Base-by-base conservation (phyloP, 2,329 filamentous ascomycete species). In the Huntiella bhutanensis region DNA sequence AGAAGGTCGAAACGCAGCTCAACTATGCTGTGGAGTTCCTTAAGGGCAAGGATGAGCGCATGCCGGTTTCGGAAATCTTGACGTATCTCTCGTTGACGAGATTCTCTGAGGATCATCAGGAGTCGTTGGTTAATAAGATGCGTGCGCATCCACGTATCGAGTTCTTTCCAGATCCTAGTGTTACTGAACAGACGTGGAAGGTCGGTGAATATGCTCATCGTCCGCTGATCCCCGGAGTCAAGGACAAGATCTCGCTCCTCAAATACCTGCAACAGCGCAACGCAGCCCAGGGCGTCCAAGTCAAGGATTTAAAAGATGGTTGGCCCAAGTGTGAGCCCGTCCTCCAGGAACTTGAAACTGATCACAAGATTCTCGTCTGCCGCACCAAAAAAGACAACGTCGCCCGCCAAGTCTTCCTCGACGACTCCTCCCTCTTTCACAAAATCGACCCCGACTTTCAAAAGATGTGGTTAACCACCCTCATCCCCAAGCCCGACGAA, bases 261-360 rank as follows among this genome's bases (percentile, higher is more conserved):
- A 74, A 73, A 47, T 81, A 84, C 58, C 73, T 98, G 32, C 86
- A 94, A 62, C 70, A 71, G 46, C 86, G 87, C 62, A 76, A 75
- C 45, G 86, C 86, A 49, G 82, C 84, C 1, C 77, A 80, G 53
- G 85, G 84, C 10, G 74, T 96, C 46, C 71, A 71, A 34, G 84
- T 96, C 52, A 86, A 85, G 60, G 86, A 95, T 55, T 72, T 98
- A 51, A 93, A 94, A 63, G 91, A 98, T 59, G 91, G 91, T 52
- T 98, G 91, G 91, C 77, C 80, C 17, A 79, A 80, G 55, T 92
- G 85, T 56, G 77, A 87, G 51, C 73, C 80, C 15, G 73, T 81
- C 7, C 81, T 98, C 58, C 73, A 81, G 52, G 69, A 74, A 54
- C 70, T 98, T 44, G 88, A 95, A 65, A 64, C 63, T 36, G 74